Percentiles rank a stretch among this genome's conserved stretches.
Conservation (phyloP, 1,284 basidiomycete species). For the Stygiomarasmius scandens region DNA sequence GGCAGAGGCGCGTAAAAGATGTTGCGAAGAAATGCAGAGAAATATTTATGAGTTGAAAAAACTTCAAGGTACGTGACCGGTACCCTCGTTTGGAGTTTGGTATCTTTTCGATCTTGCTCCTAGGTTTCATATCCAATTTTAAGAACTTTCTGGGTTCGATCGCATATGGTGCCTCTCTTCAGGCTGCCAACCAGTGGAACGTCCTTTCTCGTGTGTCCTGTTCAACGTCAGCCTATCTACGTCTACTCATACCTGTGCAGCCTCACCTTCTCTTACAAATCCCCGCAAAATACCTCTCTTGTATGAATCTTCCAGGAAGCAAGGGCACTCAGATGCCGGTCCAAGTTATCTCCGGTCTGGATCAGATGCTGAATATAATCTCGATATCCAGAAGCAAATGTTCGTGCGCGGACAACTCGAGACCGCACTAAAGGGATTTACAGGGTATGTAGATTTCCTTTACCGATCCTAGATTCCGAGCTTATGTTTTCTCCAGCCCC, state of each 20-base stretch:
- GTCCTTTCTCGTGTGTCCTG: conserved; percentile 14
- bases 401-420: conserved; percentile 10
- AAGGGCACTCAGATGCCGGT: conserved; percentile 13
- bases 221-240: neutral
- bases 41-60: conserved; percentile 7
- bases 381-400: neutral
- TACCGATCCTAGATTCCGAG: too few species aligned
- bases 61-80: conserved; percentile 8
- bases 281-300: conserved; percentile 1
- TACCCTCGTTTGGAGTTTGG: neutral
- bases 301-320: neutral
- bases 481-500: conserved; percentile 1
- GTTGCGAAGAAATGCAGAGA: conserved; percentile 10
- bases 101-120: neutral
- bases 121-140: conserved; percentile 14
- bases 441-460: neutral
- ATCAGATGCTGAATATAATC: neutral
- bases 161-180: conserved; percentile 2
- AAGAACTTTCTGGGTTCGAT: conserved; percentile 14
- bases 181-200: neutral
- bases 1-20: neutral
- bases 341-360: neutral
- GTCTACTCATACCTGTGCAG: neutral
- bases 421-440: conserved; percentile 7
- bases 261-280: conserved; percentile 11